Evolutionary conservation across 257 asterid species (phyloP).

Genomic region (Lycium ferocissimum): DNA sequence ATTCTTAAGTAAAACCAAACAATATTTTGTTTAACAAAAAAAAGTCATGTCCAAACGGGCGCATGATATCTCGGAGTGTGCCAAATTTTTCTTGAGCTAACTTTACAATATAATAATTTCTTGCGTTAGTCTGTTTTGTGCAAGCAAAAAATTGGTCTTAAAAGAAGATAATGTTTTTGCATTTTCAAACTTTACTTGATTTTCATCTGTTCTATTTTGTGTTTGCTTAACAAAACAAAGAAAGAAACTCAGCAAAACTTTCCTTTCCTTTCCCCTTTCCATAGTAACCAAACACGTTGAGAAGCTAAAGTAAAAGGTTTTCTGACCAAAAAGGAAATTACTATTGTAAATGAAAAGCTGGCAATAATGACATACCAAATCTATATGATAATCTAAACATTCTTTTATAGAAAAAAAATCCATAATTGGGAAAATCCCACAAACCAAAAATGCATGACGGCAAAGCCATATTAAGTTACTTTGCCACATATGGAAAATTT

Average conservation of each 20-base stretch:
- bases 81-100: neutral
- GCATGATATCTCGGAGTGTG: too few relatives aligned
- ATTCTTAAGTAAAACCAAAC: too few relatives aligned
- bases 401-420: neutral
- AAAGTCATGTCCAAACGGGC: too few relatives aligned
- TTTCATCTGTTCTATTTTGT: neutral
- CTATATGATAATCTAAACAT: neutral
- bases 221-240: constrained; percentile 6
- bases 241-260: neutral
- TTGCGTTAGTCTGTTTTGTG: neutral
- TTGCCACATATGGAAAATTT: constrained; percentile 7
- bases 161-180: neutral
- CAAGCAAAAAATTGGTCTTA: neutral
- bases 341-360: neutral
- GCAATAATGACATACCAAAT: neutral
- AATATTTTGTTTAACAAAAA: too few relatives aligned
- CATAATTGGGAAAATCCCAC: neutral
- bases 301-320: neutral
- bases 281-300: neutral
- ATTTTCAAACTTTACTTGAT: neutral
- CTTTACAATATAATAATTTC: neutral
- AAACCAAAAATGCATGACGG: neutral
- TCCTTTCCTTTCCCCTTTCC: constrained; percentile 9
- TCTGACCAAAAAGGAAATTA: neutral
- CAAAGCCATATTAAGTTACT: neutral